Evolutionary conservation across 331 rosid species (phyloP).

Genomic region (Cydonia oblonga): DNA sequence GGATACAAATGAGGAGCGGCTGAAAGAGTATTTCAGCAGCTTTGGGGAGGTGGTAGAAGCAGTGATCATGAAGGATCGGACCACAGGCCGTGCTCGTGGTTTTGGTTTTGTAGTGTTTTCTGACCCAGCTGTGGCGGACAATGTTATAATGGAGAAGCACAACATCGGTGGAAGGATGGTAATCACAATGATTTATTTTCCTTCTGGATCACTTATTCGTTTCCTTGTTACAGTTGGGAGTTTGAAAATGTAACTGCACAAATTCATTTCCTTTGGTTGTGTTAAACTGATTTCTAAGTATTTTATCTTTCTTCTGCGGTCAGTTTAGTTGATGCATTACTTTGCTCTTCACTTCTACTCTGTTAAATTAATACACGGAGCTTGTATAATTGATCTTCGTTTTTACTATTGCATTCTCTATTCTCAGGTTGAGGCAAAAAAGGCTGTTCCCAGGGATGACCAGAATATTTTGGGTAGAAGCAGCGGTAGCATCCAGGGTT

Average conservation of each 20-base stretch:
- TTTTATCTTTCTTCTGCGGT: neutral
- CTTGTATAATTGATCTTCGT: neutral
- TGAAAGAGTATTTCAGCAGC: slow-evolving; percentile 74
- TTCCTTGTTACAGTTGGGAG: neutral
- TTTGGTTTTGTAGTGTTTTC: slow-evolving; percentile 88
- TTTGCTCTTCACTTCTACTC: neutral
- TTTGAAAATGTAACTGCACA: slow-evolving; percentile 11
- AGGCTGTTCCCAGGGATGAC: slow-evolving; percentile 92
- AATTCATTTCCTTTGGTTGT: slow-evolving; percentile 9
- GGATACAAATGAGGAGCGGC: slow-evolving; percentile 97
- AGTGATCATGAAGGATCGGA: slow-evolving; percentile 99
- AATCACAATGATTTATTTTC: slow-evolving; percentile 2
- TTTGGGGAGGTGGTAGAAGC: slow-evolving; percentile 94
- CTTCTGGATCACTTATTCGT: neutral
- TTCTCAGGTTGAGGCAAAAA: slow-evolving; percentile 85
- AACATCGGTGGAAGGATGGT: slow-evolving; percentile 97
- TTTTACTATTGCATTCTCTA: slow-evolving; percentile 16
- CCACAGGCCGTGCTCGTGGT: slow-evolving; percentile 96
- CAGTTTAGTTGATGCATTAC: neutral
- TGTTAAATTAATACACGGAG: slow-evolving; percentile 1
- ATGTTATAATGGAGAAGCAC: slow-evolving; percentile 82
- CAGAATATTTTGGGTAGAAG: slow-evolving; percentile 58
- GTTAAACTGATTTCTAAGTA: slow-evolving; percentile 11
- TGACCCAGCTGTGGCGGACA: slow-evolving; percentile 68
- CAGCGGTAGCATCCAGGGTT: slow-evolving; percentile 70